These are phyloP conservation scores for Calonectria pteridis DNA, from an alignment of 2,329 filamentous ascomycete genomes.

Conservation along the genomic window DNA sequence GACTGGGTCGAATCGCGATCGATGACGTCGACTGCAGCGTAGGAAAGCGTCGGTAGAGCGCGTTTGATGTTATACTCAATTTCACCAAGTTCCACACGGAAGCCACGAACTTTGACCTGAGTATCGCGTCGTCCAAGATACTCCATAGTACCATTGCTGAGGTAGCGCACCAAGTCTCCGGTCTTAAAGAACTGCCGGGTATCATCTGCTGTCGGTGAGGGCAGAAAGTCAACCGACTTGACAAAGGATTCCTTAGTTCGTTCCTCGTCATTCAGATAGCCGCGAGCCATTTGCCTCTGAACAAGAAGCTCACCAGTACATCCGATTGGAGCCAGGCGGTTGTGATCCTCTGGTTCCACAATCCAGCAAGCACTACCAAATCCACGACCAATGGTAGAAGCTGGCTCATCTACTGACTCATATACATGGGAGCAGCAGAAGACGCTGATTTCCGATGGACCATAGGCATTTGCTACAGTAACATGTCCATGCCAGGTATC, in stretches of 20 bases:
- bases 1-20: slow-evolving; percentile 10
- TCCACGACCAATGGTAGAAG: slow-evolving; percentile 7
- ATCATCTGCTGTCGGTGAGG: neutral
- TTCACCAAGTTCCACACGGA: slow-evolving; percentile 47
- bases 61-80: slow-evolving; percentile 40
- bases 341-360: slow-evolving; percentile 7
- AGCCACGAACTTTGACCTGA: slow-evolving; percentile 48
- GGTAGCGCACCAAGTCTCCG: slow-evolving; percentile 42
- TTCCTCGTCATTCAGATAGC: slow-evolving; percentile 32
- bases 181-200: slow-evolving; percentile 50
- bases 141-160: slow-evolving; percentile 41
- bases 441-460: slow-evolving; percentile 24
- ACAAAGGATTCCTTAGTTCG: slow-evolving; percentile 31
- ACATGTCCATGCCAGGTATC: slow-evolving; percentile 16
- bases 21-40: slow-evolving; percentile 30
- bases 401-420: neutral
- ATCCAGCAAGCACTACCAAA: slow-evolving; percentile 6
- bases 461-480: slow-evolving; percentile 25
- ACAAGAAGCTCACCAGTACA: slow-evolving; percentile 43
- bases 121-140: slow-evolving; percentile 46
- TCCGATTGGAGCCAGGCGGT: slow-evolving; percentile 38
- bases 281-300: slow-evolving; percentile 38
- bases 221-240: neutral
- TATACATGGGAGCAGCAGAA: slow-evolving; percentile 23
- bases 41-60: slow-evolving; percentile 27